A percentile compares a stretch with the other conserved stretches of the same genome.
Conservation (phyloP, 148 eudicot species). For the Camellia granthamiana region DNA sequence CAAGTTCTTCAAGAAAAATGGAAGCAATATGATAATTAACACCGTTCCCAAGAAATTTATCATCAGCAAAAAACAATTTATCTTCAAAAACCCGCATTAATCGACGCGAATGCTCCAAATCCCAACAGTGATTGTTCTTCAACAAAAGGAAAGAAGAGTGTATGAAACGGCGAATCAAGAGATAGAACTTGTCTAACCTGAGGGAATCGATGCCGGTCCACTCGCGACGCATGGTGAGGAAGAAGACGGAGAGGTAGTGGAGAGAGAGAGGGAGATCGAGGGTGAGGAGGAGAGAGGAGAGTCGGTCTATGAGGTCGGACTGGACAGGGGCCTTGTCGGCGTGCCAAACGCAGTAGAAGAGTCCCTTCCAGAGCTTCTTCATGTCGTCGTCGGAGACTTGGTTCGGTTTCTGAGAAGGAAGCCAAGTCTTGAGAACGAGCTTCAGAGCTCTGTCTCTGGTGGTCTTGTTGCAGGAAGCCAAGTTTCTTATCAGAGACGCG, state of each 20-base stretch:
- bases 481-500: slow-evolving; percentile 40
- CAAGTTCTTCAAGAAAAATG: slow-evolving; percentile 69
- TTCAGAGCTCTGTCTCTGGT: slow-evolving; percentile 57
- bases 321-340: slow-evolving; percentile 67
- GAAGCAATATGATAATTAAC: slow-evolving; percentile 78
- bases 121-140: slow-evolving; percentile 50
- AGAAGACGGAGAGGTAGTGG: slow-evolving; percentile 51
- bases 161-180: slow-evolving; percentile 65
- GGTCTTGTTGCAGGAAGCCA: slow-evolving; percentile 65
- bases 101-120: slow-evolving; percentile 38
- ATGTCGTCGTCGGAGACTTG: slow-evolving; percentile 64
- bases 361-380: slow-evolving; percentile 86
- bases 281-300: slow-evolving; percentile 38
- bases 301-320: slow-evolving; percentile 45
- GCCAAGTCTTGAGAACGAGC: slow-evolving; percentile 42
- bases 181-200: slow-evolving; percentile 86
- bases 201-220: slow-evolving; percentile 85
- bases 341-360: slow-evolving; percentile 92
- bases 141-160: slow-evolving; percentile 47
- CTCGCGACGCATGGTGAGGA: slow-evolving; percentile 64
- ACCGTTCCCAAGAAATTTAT: slow-evolving; percentile 58
- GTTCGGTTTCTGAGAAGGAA: slow-evolving; percentile 31
- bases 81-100: slow-evolving; percentile 48
- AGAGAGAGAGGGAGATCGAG: slow-evolving; percentile 44
- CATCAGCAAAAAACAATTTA: slow-evolving; percentile 42